Percentiles rank a stretch among this genome's conserved stretches.
phyloP scores from a whole-genome alignment of 805 yeast genomes.

The Diddensiella caesifluorescens region DNA sequence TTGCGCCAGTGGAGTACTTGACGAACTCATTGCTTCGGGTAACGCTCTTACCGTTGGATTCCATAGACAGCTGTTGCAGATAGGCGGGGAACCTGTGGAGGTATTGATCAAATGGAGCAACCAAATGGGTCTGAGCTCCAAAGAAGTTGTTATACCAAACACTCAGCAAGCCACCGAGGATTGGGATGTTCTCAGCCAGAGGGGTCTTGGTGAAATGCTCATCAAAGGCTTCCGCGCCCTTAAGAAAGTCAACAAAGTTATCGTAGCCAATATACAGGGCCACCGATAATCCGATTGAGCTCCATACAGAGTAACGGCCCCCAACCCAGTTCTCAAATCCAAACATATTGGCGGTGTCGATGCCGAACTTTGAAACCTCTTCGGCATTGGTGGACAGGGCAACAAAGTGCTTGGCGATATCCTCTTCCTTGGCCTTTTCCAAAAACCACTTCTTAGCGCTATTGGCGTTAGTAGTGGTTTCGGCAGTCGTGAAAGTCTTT shows the following conservation, averaged over 20 bases:
- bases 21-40: slow-evolving; percentile 88
- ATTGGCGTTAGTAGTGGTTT: slow-evolving; percentile 93
- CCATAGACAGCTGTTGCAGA: slow-evolving; percentile 98
- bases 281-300: slow-evolving; percentile 94
- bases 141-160: slow-evolving; percentile 99
- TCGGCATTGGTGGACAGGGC: slow-evolving; percentile 90
- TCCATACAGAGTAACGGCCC: slow-evolving; percentile 99
- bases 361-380: slow-evolving; percentile 93
- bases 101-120: slow-evolving; percentile 98
- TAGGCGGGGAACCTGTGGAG: slow-evolving; percentile 99
- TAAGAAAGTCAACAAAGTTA: slow-evolving; percentile 83
- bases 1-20: slow-evolving; percentile 92
- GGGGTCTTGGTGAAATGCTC: slow-evolving; percentile 82
- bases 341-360: slow-evolving; percentile 96
- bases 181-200: slow-evolving; percentile 85
- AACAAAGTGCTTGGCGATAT: slow-evolving; percentile 95
- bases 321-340: slow-evolving; percentile 99
- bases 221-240: slow-evolving; percentile 98
- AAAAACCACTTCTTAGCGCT: slow-evolving; percentile 95
- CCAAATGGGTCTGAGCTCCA: slow-evolving; percentile 97
- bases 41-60: slow-evolving; percentile 97
- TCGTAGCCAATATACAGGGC: slow-evolving; percentile 94
- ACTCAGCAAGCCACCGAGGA: slow-evolving; percentile 84
- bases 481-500: slow-evolving; percentile 98
- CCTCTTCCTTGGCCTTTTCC: slow-evolving; percentile 58